Evolutionary conservation across 352 stramenopile genomes (phyloP).

Genomic region (Phytophthora fragariaefolia): DNA sequence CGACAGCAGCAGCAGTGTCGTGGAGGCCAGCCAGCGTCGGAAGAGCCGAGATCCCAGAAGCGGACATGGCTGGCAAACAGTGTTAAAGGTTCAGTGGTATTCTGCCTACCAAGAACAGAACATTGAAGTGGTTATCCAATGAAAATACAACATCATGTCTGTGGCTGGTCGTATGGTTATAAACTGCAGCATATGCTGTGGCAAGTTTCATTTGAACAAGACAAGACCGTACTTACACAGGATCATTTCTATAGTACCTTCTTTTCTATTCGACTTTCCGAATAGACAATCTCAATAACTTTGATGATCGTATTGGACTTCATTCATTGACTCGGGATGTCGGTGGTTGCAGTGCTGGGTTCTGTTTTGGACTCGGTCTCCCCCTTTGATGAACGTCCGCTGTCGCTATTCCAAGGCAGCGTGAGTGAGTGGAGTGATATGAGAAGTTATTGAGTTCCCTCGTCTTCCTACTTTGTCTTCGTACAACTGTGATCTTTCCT

Average conservation of each 20-base stretch:
- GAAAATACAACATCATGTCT: too few species aligned
- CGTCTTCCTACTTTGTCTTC: background rate
- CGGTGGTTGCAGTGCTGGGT: conserved; percentile 14
- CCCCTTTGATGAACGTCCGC: conserved; percentile 51
- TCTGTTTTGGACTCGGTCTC: conserved; percentile 26
- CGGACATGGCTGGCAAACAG: too few species aligned
- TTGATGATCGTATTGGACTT: conserved; percentile 27
- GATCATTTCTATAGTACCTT: conserved; percentile 17
- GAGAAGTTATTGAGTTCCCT: conserved; percentile 31
- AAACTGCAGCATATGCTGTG: background rate
- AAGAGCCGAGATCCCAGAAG: too few species aligned
- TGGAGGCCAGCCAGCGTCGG: too few species aligned
- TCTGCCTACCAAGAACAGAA: too few species aligned
- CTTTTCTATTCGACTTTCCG: too few species aligned
- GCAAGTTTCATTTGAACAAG: background rate
- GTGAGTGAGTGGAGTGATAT: conserved; percentile 51
- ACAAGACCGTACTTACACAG: conserved; percentile 14
- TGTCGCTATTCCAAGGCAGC: conserved; percentile 52
- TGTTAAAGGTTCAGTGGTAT: too few species aligned
- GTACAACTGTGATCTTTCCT: too few species aligned
- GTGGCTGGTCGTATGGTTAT: background rate
- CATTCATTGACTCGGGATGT: conserved; percentile 28
- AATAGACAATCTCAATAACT: too few species aligned
- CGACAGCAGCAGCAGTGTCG: too few species aligned
- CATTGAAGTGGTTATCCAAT: too few species aligned